Evolutionary conservation across 805 yeast genomes (phyloP).

Genomic region (Candida ortonii): DNA sequence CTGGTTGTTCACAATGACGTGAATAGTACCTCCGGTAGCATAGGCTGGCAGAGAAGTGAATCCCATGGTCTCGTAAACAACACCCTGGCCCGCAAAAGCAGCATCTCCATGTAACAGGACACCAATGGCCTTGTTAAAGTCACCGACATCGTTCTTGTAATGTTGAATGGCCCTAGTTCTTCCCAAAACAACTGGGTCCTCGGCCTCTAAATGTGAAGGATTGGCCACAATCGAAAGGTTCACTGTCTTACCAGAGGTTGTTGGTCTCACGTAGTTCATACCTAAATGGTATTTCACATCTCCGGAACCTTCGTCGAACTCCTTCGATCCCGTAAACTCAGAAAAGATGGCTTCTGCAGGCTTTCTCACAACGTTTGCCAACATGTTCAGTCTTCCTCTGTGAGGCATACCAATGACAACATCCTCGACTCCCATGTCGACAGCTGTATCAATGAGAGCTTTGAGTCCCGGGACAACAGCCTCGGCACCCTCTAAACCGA

Average conservation of each 20-base stretch:
- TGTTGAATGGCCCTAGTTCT: constrained; percentile 95
- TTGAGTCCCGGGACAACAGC: constrained; percentile 95
- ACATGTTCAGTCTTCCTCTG: constrained; percentile 97
- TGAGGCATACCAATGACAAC: constrained; percentile 99
- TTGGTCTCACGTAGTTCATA: constrained; percentile 98
- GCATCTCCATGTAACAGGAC: constrained; percentile 98
- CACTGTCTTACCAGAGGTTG: constrained; percentile 95
- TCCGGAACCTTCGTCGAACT: constrained; percentile 95
- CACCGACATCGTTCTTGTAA: constrained; percentile 81
- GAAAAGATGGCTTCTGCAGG: constrained; percentile 97
- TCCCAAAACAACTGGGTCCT: constrained; percentile 98
- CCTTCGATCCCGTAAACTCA: constrained; percentile 87
- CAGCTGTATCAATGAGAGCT: constrained; percentile 90
- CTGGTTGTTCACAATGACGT: constrained; percentile 95
- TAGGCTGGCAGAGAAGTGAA: constrained; percentile 89
- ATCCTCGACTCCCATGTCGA: constrained; percentile 90
- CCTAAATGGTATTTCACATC: constrained; percentile 99
- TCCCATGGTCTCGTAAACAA: constrained; percentile 97
- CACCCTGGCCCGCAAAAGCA: constrained; percentile 98
- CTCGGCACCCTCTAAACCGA: constrained; percentile 98
- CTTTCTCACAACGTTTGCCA: constrained; percentile 96
- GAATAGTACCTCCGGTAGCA: constrained; percentile 98
- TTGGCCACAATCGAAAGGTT: constrained; percentile 95
- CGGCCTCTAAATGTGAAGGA: constrained; percentile 98
- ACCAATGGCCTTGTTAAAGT: constrained; percentile 82